Conservation (phyloP, 179 eudicot species). For the Heliamphora pulchella region DNA sequence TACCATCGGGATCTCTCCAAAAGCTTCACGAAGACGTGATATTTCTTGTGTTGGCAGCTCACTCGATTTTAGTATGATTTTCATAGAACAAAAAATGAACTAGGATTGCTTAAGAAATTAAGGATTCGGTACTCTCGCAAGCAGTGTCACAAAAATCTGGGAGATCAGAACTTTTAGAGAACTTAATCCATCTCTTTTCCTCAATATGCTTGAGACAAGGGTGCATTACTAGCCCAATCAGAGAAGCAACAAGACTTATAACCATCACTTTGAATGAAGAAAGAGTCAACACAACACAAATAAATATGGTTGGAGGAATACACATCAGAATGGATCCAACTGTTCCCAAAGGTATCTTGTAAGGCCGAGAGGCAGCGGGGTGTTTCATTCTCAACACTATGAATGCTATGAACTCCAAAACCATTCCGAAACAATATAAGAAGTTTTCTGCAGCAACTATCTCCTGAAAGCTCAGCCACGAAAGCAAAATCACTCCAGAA, state of each 20-base stretch:
- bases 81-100: neutral
- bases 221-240: slow-evolving; percentile 20
- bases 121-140: slow-evolving; percentile 9
- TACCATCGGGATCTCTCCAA: neutral
- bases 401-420: slow-evolving; percentile 25
- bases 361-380: slow-evolving; percentile 23
- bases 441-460: slow-evolving; percentile 18
- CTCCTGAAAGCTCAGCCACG: slow-evolving; percentile 23
- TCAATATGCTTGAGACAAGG: slow-evolving; percentile 21
- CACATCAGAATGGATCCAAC: slow-evolving; percentile 20
- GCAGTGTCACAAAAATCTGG: slow-evolving; percentile 14
- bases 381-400: slow-evolving; percentile 16
- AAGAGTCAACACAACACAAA: slow-evolving; percentile 19
- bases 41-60: neutral
- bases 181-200: slow-evolving; percentile 21
- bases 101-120: neutral
- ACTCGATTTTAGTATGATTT: neutral
- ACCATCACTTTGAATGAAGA: slow-evolving; percentile 14
- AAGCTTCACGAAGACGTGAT: neutral
- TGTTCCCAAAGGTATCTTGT: slow-evolving; percentile 23
- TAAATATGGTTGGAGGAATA: slow-evolving; percentile 20
- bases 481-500: slow-evolving; percentile 21
- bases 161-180: slow-evolving; percentile 17
- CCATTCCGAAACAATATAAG: slow-evolving; percentile 23
- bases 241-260: slow-evolving; percentile 17